Evolutionary conservation across 192 early-diverging fungal genomes (phyloP).

Genomic region (Umbelopsis sp.): DNA sequence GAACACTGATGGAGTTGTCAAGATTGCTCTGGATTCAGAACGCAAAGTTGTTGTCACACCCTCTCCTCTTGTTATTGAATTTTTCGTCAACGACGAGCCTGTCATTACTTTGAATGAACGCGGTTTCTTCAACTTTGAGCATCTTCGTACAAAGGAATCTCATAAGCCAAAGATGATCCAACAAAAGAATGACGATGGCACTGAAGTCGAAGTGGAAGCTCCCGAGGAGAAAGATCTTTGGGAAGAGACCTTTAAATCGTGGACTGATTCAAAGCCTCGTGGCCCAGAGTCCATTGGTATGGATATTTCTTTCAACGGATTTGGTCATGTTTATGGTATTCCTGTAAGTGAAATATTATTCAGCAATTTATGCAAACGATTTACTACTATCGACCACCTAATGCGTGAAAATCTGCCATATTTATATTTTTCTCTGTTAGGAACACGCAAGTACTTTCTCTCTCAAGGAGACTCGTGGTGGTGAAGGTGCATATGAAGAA

Average conservation of each 20-base stretch:
- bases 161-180: slow-evolving; percentile 48
- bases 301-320: slow-evolving; percentile 88
- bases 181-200: slow-evolving; percentile 32
- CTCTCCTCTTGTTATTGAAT: slow-evolving; percentile 63
- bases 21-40: slow-evolving; percentile 44
- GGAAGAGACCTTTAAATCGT: slow-evolving; percentile 89
- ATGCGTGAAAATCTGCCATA: neutral
- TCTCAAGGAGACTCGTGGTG: slow-evolving; percentile 85
- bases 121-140: slow-evolving; percentile 85
- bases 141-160: slow-evolving; percentile 57
- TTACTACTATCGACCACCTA: too few relatives aligned
- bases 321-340: slow-evolving; percentile 90
- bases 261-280: slow-evolving; percentile 91
- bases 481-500: slow-evolving; percentile 72
- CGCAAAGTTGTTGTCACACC: slow-evolving; percentile 51
- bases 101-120: slow-evolving; percentile 81
- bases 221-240: slow-evolving; percentile 60
- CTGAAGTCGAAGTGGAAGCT: slow-evolving; percentile 41
- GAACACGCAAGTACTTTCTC: slow-evolving; percentile 89
- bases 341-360: slow-evolving; percentile 49
- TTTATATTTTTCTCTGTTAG: neutral
- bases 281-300: slow-evolving; percentile 94
- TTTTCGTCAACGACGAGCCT: slow-evolving; percentile 54
- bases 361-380: neutral
- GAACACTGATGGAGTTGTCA: slow-evolving; percentile 28